Evolutionary conservation across 108 stramenopile genomes (phyloP).

Genomic region (Fragilaria crotonensis): DNA sequence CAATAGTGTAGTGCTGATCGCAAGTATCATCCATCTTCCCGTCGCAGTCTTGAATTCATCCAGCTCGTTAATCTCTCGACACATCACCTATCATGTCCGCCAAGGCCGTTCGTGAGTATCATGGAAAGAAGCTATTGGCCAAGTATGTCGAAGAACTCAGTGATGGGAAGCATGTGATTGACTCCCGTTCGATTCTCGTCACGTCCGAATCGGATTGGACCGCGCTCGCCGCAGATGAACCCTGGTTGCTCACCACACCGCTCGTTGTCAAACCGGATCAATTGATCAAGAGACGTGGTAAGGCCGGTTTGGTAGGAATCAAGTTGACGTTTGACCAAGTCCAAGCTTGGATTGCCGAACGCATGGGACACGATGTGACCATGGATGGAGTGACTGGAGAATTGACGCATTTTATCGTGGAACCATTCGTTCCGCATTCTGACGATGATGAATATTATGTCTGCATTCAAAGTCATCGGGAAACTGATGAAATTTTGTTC

Average conservation of each 20-base stretch:
- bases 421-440: conserved; percentile 81
- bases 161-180: conserved; percentile 44
- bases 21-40: too few relatives aligned
- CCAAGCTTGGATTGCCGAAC: conserved; percentile 64
- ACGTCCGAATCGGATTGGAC: conserved; percentile 35
- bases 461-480: conserved; percentile 74
- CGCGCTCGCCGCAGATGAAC: conserved; percentile 35
- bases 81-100: conserved; percentile 81
- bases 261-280: conserved; percentile 92
- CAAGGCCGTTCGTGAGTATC: conserved; percentile 83
- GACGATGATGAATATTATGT: conserved; percentile 86
- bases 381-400: conserved; percentile 62
- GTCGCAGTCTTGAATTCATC: too few relatives aligned
- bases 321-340: conserved; percentile 68
- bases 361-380: conserved; percentile 58
- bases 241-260: conserved; percentile 53
- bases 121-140: conserved; percentile 81
- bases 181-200: conserved; percentile 52
- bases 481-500: conserved; percentile 81
- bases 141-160: conserved; percentile 51
- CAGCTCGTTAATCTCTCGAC: too few relatives aligned
- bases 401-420: conserved; percentile 81
- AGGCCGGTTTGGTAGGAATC: conserved; percentile 84
- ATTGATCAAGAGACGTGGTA: conserved; percentile 88
- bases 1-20: too few relatives aligned